Percentiles rank a stretch among this genome's conserved stretches.
Evolutionary conservation across 768 basidiomycete species (phyloP).

Genomic region (Collybiopsis luxurians): DNA sequence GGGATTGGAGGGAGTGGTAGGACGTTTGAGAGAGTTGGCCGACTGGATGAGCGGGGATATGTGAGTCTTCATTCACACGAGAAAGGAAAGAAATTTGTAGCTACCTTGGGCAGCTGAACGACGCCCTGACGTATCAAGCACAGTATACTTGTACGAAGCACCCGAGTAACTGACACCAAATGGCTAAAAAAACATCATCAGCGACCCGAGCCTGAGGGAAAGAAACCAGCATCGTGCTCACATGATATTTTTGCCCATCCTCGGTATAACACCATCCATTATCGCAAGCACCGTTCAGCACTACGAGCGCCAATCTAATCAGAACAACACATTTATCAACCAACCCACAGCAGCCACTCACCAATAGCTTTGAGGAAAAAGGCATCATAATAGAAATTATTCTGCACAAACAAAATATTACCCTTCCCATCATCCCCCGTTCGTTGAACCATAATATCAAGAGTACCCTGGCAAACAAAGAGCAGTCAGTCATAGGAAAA

Average conservation of each 20-base stretch:
- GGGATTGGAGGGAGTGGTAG: constrained; percentile 86
- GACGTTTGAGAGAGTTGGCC: constrained; percentile 91
- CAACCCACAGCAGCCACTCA: constrained; percentile 34
- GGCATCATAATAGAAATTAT: constrained; percentile 97
- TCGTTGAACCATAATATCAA: constrained; percentile 92
- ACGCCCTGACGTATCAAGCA: constrained; percentile 85
- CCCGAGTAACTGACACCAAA: constrained; percentile 95
- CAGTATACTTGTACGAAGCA: constrained; percentile 95
- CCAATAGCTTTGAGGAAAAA: constrained; percentile 98
- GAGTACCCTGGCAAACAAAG: constrained; percentile 54
- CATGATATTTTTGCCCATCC: constrained; percentile 68
- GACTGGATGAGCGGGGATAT: constrained; percentile 43
- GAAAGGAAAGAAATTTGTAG: constrained; percentile 15
- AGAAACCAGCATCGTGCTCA: constrained; percentile 32
- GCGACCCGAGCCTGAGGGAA: not conserved
- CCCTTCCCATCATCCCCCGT: constrained; percentile 70
- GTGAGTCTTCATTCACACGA: no score
- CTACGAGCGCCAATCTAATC: no score
- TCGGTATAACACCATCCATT: constrained; percentile 71
- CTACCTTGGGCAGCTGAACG: constrained; percentile 88
- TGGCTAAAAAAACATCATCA: constrained; percentile 47
- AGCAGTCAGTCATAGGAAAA: constrained; percentile 1
- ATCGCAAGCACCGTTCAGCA: constrained; percentile 92
- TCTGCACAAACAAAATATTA: constrained; percentile 80
- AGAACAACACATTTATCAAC: no score